Conservation (phyloP, 1,284 basidiomycete genomes). For the Cryptococcus amylolentus region DNA sequence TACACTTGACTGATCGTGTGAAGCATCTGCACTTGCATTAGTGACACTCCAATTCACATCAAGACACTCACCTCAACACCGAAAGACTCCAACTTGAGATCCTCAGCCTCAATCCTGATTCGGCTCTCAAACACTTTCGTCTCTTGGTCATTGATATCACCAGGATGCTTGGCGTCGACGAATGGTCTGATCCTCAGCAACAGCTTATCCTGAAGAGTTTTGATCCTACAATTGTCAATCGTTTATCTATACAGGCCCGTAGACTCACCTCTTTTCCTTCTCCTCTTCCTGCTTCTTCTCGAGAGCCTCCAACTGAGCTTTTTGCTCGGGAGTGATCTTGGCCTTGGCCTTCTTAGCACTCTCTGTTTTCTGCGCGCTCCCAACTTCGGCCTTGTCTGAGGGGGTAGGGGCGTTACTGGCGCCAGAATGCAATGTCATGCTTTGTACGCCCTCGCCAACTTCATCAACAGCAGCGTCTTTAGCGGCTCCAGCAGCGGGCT, state of each 20-base stretch:
- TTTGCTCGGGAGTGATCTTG: slow-evolving; percentile 78
- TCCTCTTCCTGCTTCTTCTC: slow-evolving; percentile 74
- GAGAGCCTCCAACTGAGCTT: slow-evolving; percentile 71
- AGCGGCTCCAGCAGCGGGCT: slow-evolving; percentile 16
- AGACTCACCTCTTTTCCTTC: slow-evolving; percentile 63
- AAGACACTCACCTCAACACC: slow-evolving; percentile 74
- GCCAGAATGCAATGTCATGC: slow-evolving; percentile 34
- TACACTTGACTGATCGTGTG: slow-evolving; percentile 87
- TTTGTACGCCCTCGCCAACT: slow-evolving; percentile 3
- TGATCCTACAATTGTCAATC: slow-evolving; percentile 48
- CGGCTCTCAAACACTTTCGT: slow-evolving; percentile 69
- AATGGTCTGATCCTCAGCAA: slow-evolving; percentile 79
- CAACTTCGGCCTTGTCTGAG: slow-evolving; percentile 10
- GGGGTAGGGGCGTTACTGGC: slow-evolving; percentile 18
- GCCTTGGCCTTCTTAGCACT: slow-evolving; percentile 55
- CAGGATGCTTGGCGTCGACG: slow-evolving; percentile 83
- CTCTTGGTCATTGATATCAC: slow-evolving; percentile 80
- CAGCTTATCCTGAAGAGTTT: slow-evolving; percentile 69
- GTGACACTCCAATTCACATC: neutral
- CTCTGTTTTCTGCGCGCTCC: slow-evolving; percentile 19
- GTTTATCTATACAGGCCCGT: neutral
- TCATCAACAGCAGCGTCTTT: slow-evolving; percentile 8
- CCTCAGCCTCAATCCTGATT: slow-evolving; percentile 85
- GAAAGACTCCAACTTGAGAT: slow-evolving; percentile 96
- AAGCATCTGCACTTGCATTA: slow-evolving; percentile 56